Evolutionary conservation across 176 grass and related monocot species (phyloP).

Genomic region (Hordeum vulgare): DNA sequence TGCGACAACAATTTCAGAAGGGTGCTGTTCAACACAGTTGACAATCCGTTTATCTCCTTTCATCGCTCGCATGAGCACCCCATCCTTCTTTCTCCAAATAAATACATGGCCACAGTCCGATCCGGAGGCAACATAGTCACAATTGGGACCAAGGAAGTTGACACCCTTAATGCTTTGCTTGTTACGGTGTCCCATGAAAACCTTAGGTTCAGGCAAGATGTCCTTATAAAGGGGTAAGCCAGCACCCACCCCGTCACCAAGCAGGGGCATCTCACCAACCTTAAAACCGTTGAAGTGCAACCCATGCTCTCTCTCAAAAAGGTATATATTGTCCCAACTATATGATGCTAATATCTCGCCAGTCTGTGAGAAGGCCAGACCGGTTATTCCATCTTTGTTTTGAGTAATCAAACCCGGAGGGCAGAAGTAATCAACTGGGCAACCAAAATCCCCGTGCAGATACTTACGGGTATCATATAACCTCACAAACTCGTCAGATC

Average conservation of each 20-base stretch:
- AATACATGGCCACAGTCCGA: slow-evolving; percentile 67
- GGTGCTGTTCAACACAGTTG: slow-evolving; percentile 80
- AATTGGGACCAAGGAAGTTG: slow-evolving; percentile 70
- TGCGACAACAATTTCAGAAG: slow-evolving; percentile 48
- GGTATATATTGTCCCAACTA: slow-evolving; percentile 52
- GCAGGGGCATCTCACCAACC: neutral
- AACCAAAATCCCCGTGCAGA: slow-evolving; percentile 21
- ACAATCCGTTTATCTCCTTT: slow-evolving; percentile 60
- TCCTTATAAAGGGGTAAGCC: neutral
- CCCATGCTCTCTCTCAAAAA: slow-evolving; percentile 62
- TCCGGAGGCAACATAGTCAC: slow-evolving; percentile 76
- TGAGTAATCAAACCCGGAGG: slow-evolving; percentile 26
- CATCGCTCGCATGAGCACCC: slow-evolving; percentile 43
- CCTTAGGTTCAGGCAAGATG: slow-evolving; percentile 21
- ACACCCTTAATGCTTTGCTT: slow-evolving; percentile 53
- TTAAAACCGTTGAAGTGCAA: slow-evolving; percentile 35
- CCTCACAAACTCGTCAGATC: slow-evolving; percentile 44
- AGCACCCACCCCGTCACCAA: slow-evolving; percentile 1
- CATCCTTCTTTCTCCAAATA: slow-evolving; percentile 87
- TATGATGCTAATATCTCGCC: slow-evolving; percentile 73
- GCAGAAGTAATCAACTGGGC: slow-evolving; percentile 34
- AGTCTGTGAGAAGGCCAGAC: slow-evolving; percentile 62
- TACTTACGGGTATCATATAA: slow-evolving; percentile 66
- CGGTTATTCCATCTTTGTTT: slow-evolving; percentile 48
- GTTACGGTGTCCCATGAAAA: slow-evolving; percentile 55